These are phyloP conservation scores for Bremia lactucae DNA, from an alignment of 352 stramenopile species.

Conservation along the genomic window DNA sequence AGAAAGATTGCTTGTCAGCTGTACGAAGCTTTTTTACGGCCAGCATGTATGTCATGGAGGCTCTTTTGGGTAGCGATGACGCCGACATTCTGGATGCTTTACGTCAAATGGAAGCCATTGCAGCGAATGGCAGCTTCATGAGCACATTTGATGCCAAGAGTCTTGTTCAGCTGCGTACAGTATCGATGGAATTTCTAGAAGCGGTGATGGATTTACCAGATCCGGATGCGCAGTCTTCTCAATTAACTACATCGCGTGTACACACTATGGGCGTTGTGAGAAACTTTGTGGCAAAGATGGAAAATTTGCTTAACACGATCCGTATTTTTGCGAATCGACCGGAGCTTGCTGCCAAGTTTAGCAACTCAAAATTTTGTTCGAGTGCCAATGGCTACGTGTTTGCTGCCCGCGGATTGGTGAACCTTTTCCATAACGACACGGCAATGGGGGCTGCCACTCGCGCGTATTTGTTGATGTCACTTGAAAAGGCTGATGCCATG, in stretches of 20 bases:
- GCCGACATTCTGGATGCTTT: conserved; percentile 52
- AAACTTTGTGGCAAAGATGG: conserved; percentile 71
- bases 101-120: conserved; percentile 54
- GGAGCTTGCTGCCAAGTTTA: conserved; percentile 51
- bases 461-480: conserved; percentile 56
- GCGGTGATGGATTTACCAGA: conserved; percentile 62
- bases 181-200: conserved; percentile 66
- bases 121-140: conserved; percentile 50
- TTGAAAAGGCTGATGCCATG: conserved; percentile 63
- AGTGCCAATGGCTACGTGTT: conserved; percentile 69
- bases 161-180: conserved; percentile 34
- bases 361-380: conserved; percentile 66
- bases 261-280: conserved; percentile 65
- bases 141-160: conserved; percentile 48
- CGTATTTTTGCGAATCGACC: conserved; percentile 42
- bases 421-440: conserved; percentile 64
- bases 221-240: conserved; percentile 38
- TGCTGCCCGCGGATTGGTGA: conserved; percentile 60
- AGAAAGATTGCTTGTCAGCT: conserved; percentile 59
- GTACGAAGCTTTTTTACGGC: conserved; percentile 71
- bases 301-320: conserved; percentile 49
- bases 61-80: conserved; percentile 50
- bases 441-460: conserved; percentile 71
- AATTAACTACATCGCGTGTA: conserved; percentile 38
- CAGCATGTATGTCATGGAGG: conserved; percentile 62